Base-by-base conservation (phyloP, 2,329 filamentous ascomycete species). In the Achaetomium macrosporum region DNA sequence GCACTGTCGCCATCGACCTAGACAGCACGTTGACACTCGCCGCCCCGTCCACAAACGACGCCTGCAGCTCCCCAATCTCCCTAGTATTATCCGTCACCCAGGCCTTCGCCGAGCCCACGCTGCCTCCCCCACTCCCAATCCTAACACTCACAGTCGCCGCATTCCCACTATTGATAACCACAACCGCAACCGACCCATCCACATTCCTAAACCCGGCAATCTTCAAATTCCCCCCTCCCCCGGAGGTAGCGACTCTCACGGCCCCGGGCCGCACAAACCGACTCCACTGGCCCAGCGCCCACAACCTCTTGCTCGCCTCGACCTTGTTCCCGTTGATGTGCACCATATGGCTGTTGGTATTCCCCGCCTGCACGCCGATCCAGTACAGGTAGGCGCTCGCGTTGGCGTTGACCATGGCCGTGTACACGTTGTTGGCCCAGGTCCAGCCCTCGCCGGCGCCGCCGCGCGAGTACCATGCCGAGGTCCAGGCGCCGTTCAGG, bases 341-440 rank as follows among this genome's bases (percentile, higher is more conserved):
- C 17, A 64, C 53, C 53, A 65, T 54, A 45, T 65, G 59, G 33
- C 57, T 59, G 43, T 66, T 65, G 36, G 64, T 63, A 37, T 64
- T 62, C 41, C 64, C 55, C 6, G 58, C 52, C 55, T 68, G 63
- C 39, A 56, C 64, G 37, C 64, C 64, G 15, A 66, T 56, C 78
- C 78, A 82, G 65, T 77, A 81, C 5, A 82, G 66, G 60, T 78
- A 81, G 0, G 71, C 78, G 10, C 71, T 75, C 6, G 77, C 66
- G 59, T 76, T 74, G 33, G 69, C 69, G 60, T 72, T 73, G 8
- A 76, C 69, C n/a, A 82, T 65, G 16, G 71, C 76, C 25, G 69
- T 70, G 63, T 76, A 74, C 41, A 82, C 73, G 57, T 76, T 75
- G 59, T 76, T 75, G 2, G 78, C 78, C 77, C 76, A 81, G 2